These are phyloP conservation scores for Neocucurbitaria cava DNA, from an alignment of 2,329 filamentous ascomycete species.

Conservation along the genomic window DNA sequence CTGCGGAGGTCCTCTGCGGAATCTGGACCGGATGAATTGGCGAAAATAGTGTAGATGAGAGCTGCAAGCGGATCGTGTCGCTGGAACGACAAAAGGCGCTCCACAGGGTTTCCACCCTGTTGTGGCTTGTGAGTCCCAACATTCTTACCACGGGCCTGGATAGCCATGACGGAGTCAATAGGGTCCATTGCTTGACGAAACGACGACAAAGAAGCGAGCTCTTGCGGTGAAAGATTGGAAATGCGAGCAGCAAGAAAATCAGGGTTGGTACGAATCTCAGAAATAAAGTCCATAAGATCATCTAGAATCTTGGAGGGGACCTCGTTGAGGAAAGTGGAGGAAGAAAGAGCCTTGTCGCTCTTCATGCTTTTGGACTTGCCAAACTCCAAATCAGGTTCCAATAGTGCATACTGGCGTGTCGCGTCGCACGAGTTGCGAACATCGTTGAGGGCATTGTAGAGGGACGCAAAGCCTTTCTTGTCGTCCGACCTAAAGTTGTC, in stretches of 20 bases:
- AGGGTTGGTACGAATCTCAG: conserved; percentile 82
- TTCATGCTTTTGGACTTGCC: conserved; percentile 45
- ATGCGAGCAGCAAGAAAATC: conserved; percentile 87
- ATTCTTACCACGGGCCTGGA: conserved; percentile 62
- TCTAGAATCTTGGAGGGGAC: conserved; percentile 78
- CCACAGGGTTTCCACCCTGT: conserved; percentile 70
- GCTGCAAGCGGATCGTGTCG: conserved; percentile 85
- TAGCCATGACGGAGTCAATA: conserved; percentile 81
- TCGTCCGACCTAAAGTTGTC: conserved; percentile 81
- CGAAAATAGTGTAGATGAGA: conserved; percentile 87
- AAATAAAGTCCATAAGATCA: conserved; percentile 79
- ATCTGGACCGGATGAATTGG: conserved; percentile 81
- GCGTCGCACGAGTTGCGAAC: conserved; percentile 79
- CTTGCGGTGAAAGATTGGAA: conserved; percentile 74
- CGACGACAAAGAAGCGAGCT: conserved; percentile 78
- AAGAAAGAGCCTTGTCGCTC: conserved; percentile 54
- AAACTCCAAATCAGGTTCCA: conserved; percentile 75
- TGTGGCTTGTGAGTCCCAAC: conserved; percentile 58
- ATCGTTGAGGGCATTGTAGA: conserved; percentile 81
- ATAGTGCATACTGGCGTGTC: conserved; percentile 71
- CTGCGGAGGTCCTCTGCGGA: conserved; percentile 80
- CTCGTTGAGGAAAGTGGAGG: conserved; percentile 64
- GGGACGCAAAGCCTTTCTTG: conserved; percentile 74
- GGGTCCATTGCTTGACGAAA: conserved; percentile 81
- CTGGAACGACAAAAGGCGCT: conserved; percentile 86